phyloP scores from a whole-genome alignment of 1,284 basidiomycete genomes.

The Fistulinella staudtii region DNA sequence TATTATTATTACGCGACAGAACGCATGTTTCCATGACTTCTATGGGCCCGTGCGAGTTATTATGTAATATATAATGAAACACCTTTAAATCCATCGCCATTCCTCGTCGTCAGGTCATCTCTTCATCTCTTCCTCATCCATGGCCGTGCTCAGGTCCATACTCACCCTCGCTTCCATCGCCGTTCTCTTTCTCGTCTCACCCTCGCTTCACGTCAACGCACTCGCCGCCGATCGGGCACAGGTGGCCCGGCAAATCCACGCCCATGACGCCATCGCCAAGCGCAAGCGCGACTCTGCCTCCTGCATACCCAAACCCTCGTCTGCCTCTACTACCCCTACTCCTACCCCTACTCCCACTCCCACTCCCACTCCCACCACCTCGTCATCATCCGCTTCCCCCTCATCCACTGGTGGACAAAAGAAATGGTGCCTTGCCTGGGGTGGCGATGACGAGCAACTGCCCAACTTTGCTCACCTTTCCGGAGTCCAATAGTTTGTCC shows the following conservation, averaged over 20 bases:
- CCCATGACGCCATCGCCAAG: constrained; percentile 43
- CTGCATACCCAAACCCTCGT: constrained; percentile 52
- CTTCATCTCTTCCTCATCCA: not conserved
- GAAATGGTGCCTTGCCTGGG: constrained; percentile 43
- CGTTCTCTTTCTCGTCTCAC: constrained; percentile 50
- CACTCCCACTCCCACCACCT: constrained; percentile 13
- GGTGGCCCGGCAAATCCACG: constrained; percentile 36
- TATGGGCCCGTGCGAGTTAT: not conserved
- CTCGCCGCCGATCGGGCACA: constrained; percentile 44
- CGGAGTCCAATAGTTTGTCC: constrained; percentile 31
- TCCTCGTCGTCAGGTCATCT: not conserved
- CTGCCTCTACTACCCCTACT: constrained; percentile 9
- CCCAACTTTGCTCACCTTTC: constrained; percentile 22
- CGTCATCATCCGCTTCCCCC: constrained; percentile 18
- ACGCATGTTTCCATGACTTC: not conserved
- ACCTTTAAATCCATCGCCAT: not conserved
- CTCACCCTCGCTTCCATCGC: constrained; percentile 56
- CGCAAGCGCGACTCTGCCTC: constrained; percentile 47
- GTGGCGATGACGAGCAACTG: constrained; percentile 32
- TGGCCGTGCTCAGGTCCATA: constrained; percentile 53
- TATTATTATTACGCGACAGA: not conserved
- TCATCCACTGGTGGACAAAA: constrained; percentile 6
- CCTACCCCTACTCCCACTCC: not conserved
- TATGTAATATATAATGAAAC: constrained; percentile 1
- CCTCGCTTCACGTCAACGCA: constrained; percentile 45